Conservation (phyloP, 164 flowering plant species). For the Chimonanthus salicifolius region DNA sequence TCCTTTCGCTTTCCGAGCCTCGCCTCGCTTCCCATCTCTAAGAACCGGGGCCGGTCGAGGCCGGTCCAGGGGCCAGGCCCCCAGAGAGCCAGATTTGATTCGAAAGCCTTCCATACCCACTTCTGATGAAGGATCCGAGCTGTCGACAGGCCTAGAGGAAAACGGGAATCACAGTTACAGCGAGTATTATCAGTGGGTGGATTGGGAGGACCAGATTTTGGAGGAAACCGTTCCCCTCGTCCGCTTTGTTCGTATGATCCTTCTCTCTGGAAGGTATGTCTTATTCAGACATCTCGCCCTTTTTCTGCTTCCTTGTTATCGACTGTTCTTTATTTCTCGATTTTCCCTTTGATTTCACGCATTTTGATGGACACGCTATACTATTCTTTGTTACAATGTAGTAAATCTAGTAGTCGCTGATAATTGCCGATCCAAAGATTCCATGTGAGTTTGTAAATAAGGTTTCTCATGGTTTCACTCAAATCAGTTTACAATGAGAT, state of each 20-base stretch:
- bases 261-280: constrained; percentile 79
- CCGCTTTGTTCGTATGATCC: constrained; percentile 82
- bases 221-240: constrained; percentile 92
- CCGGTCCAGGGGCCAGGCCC: constrained; percentile 21
- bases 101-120: constrained; percentile 40
- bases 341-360: no score
- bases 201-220: constrained; percentile 91
- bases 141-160: constrained; percentile 8
- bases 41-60: constrained; percentile 25
- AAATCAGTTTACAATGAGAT: no score
- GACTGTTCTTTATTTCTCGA: no score
- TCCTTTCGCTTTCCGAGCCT: background rate
- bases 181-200: constrained; percentile 30
- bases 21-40: constrained; percentile 24
- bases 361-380: no score
- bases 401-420: no score
- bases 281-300: background rate
- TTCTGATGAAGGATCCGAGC: constrained; percentile 11
- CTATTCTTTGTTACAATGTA: no score
- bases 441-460: no score
- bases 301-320: no score
- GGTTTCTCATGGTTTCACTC: no score
- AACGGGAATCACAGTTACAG: constrained; percentile 3
- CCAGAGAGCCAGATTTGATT: constrained; percentile 31
- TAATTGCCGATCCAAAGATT: no score